Evolutionary conservation across 2,329 filamentous ascomycete genomes (phyloP), one percentile per base, ranked within the genome.

Genomic region (Ophiobolus disseminans): DNA sequence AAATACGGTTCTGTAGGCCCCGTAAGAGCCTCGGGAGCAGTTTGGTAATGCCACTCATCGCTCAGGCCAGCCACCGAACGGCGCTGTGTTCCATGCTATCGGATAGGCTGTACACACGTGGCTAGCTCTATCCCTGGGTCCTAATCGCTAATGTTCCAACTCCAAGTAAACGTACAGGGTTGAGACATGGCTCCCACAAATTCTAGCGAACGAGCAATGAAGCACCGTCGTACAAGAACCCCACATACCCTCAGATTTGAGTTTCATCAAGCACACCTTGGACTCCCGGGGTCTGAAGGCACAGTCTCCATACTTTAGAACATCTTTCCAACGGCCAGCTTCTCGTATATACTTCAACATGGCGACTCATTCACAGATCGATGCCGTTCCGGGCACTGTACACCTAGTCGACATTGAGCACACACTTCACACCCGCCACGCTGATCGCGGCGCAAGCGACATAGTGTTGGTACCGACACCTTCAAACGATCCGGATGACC

Each of bases 341-440:
- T n/a, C n/a, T n/a, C n/a, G 2, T 30, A 6, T 19, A 40, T 16
- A 26, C 23, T 32, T 26, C 21, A 45, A 16, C 9, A 58, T 60
- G 54, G 31, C 46, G 6, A 14, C n/a, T 19, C 25, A 19, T 16
- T 22, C 34, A 26, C n/a, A 38, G 19, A 14, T 30, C 9, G 38
- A 39, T 5, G 28, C 50, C 17, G 42, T 70, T 9, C 75, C 76
- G 2, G 76, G 75, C 6, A 78, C 75, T 2, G 72, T 77, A 3
- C 74, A 77, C 47, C 62, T 78, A 5, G 70, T 78, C 13, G 75
- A 78, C 46, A 47, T 74, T 10, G 63, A 74, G 14, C 70, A 73
- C 5, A 73, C 63, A 2, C 63, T 76, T 51, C 55, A 62, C 14
- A 60, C 61, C 6, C 69, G 68, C 32, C 75, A 76, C 59, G 70